These are phyloP conservation scores for Didymellaceae sp. DNA, from an alignment of 2,329 filamentous ascomycete species.

Conservation along the genomic window DNA sequence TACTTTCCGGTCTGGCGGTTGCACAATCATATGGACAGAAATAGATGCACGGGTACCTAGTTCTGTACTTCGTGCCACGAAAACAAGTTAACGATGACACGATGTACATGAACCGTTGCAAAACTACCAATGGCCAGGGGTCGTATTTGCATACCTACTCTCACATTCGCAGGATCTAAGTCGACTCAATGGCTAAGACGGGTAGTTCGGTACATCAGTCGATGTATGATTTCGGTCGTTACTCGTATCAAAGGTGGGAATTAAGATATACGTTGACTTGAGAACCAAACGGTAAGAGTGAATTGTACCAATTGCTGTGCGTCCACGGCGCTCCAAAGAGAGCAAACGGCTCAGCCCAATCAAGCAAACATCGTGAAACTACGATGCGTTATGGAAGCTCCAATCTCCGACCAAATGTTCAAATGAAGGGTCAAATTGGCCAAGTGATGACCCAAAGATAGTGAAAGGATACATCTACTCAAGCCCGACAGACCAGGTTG, in stretches of 20 bases:
- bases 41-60: constrained; percentile 25
- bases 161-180: background rate
- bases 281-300: constrained; percentile 6
- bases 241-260: constrained; percentile 28
- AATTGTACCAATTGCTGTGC: constrained; percentile 15
- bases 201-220: constrained; percentile 8
- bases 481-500: constrained; percentile 31
- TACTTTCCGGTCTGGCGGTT: constrained; percentile 15
- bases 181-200: background rate
- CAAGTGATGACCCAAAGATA: constrained; percentile 19
- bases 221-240: constrained; percentile 25
- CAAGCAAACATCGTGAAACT: constrained; percentile 10
- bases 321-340: constrained; percentile 9
- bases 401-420: constrained; percentile 21
- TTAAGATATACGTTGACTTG: constrained; percentile 17
- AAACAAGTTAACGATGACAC: constrained; percentile 1
- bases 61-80: constrained; percentile 2
- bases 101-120: constrained; percentile 10
- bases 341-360: background rate
- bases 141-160: background rate
- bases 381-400: constrained; percentile 26
- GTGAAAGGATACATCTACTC: constrained; percentile 19
- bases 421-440: constrained; percentile 19
- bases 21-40: constrained; percentile 22
- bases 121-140: background rate